Evolutionary conservation across 148 eudicot genomes (phyloP).

Genomic region (Heliosperma pusillum): DNA sequence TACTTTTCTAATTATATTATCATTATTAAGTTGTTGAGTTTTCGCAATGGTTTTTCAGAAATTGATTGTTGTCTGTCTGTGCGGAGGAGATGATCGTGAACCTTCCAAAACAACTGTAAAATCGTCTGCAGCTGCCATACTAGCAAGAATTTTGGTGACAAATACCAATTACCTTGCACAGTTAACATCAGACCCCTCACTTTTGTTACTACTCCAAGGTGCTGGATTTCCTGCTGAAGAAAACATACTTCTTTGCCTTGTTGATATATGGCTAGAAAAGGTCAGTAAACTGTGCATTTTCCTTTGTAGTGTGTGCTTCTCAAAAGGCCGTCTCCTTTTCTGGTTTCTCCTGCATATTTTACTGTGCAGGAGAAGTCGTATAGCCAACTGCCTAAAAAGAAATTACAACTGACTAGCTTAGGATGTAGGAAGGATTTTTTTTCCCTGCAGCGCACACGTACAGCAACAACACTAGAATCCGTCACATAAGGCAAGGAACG

Average conservation of each 20-base stretch:
- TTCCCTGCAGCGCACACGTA: neutral
- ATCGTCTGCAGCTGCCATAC: conserved; percentile 78
- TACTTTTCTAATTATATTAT: conserved; percentile 12
- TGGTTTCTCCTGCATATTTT: neutral
- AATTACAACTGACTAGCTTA: neutral
- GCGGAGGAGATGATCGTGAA: conserved; percentile 80
- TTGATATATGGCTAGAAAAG: conserved; percentile 96
- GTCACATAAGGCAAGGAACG: neutral
- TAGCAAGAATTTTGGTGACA: conserved; percentile 85
- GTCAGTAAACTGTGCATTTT: conserved; percentile 35
- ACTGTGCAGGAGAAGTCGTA: neutral
- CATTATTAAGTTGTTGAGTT: conserved; percentile 18
- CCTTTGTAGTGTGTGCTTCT: neutral
- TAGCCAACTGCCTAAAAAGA: neutral
- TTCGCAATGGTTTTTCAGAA: conserved; percentile 47
- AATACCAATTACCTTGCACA: conserved; percentile 91
- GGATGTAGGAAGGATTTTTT: neutral
- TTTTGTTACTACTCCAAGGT: conserved; percentile 61
- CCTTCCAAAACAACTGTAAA: conserved; percentile 86
- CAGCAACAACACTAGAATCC: neutral
- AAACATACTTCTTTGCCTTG: conserved; percentile 83
- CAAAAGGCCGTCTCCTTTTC: neutral
- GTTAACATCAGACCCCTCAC: conserved; percentile 73
- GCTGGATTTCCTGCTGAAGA: conserved; percentile 76
- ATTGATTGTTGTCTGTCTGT: conserved; percentile 70